Evolutionary conservation across 2,329 filamentous ascomycete species (phyloP).

Genomic region (Phoma sp.): DNA sequence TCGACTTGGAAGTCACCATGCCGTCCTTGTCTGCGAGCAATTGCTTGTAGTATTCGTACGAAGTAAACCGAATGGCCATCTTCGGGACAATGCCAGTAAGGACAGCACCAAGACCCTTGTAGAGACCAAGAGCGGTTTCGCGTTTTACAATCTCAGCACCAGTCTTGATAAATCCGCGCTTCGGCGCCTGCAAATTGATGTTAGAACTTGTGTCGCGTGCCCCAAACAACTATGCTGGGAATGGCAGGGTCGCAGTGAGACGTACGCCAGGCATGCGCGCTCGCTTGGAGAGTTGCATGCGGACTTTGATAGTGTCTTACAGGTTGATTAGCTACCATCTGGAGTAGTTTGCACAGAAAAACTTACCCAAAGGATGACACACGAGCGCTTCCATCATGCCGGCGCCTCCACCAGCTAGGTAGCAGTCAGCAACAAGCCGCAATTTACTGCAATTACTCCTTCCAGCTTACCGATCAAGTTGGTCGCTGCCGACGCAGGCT

Average conservation of each 20-base stretch:
- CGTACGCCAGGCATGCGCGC: slow-evolving; percentile 78
- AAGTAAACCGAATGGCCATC: slow-evolving; percentile 99
- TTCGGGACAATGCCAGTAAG: slow-evolving; percentile 96
- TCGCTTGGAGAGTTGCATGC: slow-evolving; percentile 95
- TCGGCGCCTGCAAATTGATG: slow-evolving; percentile 60
- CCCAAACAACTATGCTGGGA: not conserved
- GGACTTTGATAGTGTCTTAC: slow-evolving; percentile 96
- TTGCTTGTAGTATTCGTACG: slow-evolving; percentile 95
- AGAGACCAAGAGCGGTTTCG: slow-evolving; percentile 90
- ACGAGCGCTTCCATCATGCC: slow-evolving; percentile 99
- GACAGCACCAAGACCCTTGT: slow-evolving; percentile 98
- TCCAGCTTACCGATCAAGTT: slow-evolving; percentile 82
- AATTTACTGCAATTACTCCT: not conserved
- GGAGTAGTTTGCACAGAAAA: not conserved
- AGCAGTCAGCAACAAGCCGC: slow-evolving; percentile 21
- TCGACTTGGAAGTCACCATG: slow-evolving; percentile 70
- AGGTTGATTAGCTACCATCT: slow-evolving; percentile 24
- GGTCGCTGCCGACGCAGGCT: slow-evolving; percentile 82
- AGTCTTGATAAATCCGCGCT: slow-evolving; percentile 85
- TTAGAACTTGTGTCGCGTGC: slow-evolving; percentile 13
- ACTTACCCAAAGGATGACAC: slow-evolving; percentile 88
- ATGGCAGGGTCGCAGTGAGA: slow-evolving; percentile 21
- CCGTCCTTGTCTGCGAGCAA: slow-evolving; percentile 73
- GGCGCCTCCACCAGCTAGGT: slow-evolving; percentile 88
- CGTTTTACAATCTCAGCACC: slow-evolving; percentile 84